phyloP scores from a whole-genome alignment of 495 filamentous ascomycete genomes.

The Rhypophila decipiens region DNA sequence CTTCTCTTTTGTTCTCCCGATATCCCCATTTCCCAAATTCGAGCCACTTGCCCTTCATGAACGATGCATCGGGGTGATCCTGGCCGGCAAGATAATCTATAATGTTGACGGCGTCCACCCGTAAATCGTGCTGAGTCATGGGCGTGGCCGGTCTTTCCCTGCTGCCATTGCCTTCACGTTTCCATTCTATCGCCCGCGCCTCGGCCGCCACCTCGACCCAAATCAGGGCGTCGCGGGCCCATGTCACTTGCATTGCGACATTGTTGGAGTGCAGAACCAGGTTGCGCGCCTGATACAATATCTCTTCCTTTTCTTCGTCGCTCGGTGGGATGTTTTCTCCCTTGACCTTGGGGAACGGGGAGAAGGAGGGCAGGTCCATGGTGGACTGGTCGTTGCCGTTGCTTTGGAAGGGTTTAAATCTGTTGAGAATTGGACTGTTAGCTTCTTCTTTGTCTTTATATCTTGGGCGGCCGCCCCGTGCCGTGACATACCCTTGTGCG shows the following conservation, averaged over 20 bases:
- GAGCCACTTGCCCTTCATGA: slow-evolving; percentile 93
- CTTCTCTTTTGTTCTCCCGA: slow-evolving; percentile 87
- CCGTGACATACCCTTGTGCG: too few relatives aligned
- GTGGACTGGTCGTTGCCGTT: slow-evolving; percentile 16
- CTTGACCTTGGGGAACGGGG: slow-evolving; percentile 80
- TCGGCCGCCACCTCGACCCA: slow-evolving; percentile 79
- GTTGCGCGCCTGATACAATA: slow-evolving; percentile 72
- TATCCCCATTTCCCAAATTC: slow-evolving; percentile 96
- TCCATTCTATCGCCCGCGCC: slow-evolving; percentile 53
- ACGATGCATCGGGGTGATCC: slow-evolving; percentile 87
- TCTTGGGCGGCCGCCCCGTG: not conserved
- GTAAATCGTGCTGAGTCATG: slow-evolving; percentile 77
- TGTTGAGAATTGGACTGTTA: slow-evolving; percentile 21
- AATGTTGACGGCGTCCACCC: slow-evolving; percentile 84
- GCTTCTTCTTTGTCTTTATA: slow-evolving; percentile 6
- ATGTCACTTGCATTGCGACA: slow-evolving; percentile 91
- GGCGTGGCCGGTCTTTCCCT: slow-evolving; percentile 69
- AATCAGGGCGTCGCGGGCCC: slow-evolving; percentile 87
- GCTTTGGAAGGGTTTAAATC: slow-evolving; percentile 42
- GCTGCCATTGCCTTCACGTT: slow-evolving; percentile 56
- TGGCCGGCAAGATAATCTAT: slow-evolving; percentile 85
- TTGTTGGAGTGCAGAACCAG: slow-evolving; percentile 90
- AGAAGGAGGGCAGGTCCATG: slow-evolving; percentile 70
- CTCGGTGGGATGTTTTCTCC: slow-evolving; percentile 89
- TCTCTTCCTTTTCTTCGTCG: slow-evolving; percentile 88